These are phyloP conservation scores for Chrysosporium queenslandicum DNA, from an alignment of 2,329 filamentous ascomycete genomes.

Conservation along the genomic window DNA sequence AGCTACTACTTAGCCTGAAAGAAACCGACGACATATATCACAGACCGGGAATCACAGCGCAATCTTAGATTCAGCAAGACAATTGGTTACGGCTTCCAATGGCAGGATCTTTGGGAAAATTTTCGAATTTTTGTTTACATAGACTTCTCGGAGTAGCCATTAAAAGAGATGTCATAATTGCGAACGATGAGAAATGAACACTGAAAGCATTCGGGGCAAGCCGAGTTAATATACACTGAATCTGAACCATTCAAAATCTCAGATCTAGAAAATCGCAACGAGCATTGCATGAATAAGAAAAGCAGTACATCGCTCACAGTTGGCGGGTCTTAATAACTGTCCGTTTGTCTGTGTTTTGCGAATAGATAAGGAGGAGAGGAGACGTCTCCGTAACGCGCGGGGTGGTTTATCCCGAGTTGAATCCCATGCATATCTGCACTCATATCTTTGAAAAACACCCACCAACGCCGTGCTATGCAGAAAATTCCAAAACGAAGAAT, in stretches of 20 bases:
- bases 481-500: not conserved
- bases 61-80: too few species aligned
- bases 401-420: not conserved
- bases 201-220: not conserved
- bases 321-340: not conserved
- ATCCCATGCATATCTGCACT: too few species aligned
- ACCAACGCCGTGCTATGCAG: slow-evolving; percentile 13
- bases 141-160: too few species aligned
- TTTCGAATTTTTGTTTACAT: too few species aligned
- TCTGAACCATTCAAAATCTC: not conserved
- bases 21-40: too few species aligned
- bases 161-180: not conserved
- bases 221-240: not conserved
- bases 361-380: not conserved
- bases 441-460: not conserved
- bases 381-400: not conserved
- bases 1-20: too few species aligned
- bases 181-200: not conserved
- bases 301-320: not conserved
- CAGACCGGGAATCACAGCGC: too few species aligned
- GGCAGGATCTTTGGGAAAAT: too few species aligned
- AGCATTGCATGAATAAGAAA: not conserved
- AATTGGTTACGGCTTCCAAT: too few species aligned
- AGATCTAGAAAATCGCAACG: not conserved
- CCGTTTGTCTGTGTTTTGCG: not conserved